phyloP scores from a whole-genome alignment of 2,329 filamentous ascomycete genomes.

The Elsinoe batatas region DNA sequence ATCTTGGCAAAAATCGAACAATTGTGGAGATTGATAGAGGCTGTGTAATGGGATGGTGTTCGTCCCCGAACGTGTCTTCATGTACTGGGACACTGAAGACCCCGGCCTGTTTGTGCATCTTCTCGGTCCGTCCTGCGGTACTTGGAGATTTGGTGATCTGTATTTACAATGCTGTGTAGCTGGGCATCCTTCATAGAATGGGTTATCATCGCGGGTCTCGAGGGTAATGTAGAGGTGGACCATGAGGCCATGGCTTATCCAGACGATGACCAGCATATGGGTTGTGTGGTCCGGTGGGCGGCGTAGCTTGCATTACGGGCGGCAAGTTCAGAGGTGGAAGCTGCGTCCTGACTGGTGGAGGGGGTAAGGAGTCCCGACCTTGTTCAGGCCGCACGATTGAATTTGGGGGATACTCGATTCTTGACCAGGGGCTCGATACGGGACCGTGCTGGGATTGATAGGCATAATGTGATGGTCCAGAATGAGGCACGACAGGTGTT shows the following conservation, averaged over 20 bases:
- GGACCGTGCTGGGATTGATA: neutral
- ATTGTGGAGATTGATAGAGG: too few relatives aligned
- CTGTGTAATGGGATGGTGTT: neutral
- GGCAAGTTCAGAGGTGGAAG: slow-evolving; percentile 9
- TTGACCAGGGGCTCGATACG: neutral
- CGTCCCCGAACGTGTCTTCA: neutral
- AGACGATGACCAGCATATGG: slow-evolving; percentile 22
- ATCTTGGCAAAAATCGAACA: too few relatives aligned
- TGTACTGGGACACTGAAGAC: too few relatives aligned
- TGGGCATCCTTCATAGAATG: too few relatives aligned
- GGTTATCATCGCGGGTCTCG: neutral
- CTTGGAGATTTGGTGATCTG: neutral
- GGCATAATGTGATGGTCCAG: neutral
- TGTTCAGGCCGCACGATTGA: neutral
- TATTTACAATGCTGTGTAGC: neutral
- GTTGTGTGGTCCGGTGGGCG: slow-evolving; percentile 27
- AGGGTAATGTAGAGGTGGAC: slow-evolving; percentile 1
- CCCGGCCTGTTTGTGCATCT: neutral
- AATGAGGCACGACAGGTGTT: neutral
- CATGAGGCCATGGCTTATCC: slow-evolving; percentile 7
- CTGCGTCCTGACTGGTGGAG: neutral
- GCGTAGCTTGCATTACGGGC: slow-evolving; percentile 25
- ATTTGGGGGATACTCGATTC: neutral
- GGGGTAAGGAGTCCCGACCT: neutral
- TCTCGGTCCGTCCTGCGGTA: neutral